A percentile compares a stretch with the other conserved stretches of the same genome.
phyloP scores from a whole-genome alignment of 495 filamentous ascomycete genomes.

The Neurospora sublineolata region DNA sequence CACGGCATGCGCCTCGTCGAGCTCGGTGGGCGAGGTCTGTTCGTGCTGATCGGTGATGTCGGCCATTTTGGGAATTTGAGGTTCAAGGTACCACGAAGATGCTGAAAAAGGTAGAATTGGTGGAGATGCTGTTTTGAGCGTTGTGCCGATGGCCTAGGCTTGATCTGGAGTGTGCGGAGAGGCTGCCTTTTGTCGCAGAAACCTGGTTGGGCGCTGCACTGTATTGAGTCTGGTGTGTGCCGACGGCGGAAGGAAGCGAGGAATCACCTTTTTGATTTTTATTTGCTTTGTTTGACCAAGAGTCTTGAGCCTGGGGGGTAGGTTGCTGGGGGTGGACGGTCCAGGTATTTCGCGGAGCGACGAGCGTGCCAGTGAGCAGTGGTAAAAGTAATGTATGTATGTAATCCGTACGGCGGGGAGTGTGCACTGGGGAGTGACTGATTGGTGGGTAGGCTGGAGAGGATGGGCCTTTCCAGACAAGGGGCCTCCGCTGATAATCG shows the following conservation, averaged over 20 bases:
- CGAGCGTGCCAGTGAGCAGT: constrained; percentile 3
- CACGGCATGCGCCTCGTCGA: constrained; percentile 49
- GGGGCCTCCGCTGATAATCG: neutral
- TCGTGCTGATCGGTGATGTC: constrained; percentile 53
- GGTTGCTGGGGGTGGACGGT: constrained; percentile 3
- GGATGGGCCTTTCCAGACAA: neutral
- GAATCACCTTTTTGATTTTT: constrained; percentile 29
- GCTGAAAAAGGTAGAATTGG: constrained; percentile 33
- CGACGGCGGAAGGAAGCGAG: constrained; percentile 35
- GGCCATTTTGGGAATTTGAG: constrained; percentile 36
- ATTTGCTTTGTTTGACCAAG: constrained; percentile 26
- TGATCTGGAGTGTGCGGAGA: constrained; percentile 45
- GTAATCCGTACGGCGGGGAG: neutral
- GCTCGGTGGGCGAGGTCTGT: constrained; percentile 46
- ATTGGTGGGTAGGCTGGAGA: neutral
- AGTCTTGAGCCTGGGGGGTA: constrained; percentile 5
- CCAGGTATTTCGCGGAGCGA: constrained; percentile 18
- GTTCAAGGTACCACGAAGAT: constrained; percentile 37
- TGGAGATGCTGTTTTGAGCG: constrained; percentile 47
- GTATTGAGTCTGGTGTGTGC: constrained; percentile 40
- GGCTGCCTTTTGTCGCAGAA: constrained; percentile 39
- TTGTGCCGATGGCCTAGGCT: constrained; percentile 48
- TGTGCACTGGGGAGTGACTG: neutral
- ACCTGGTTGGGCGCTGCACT: constrained; percentile 42
- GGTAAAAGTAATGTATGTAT: neutral